phyloP scores from a whole-genome alignment of 805 yeast species.

The Lipomyces yamanashiensis region DNA sequence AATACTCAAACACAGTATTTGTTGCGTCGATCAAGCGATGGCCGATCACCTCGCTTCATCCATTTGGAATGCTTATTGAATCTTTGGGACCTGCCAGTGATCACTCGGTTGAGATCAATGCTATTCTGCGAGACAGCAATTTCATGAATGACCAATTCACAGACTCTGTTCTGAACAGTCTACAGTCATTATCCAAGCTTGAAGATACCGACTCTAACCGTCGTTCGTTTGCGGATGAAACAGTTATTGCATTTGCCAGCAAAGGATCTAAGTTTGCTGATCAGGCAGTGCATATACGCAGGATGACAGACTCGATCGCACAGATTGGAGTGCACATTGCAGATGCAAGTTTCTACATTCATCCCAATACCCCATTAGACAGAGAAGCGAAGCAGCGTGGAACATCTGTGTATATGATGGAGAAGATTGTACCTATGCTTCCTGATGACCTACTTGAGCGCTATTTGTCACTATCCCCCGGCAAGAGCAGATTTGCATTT shows the following conservation, averaged over 20 bases:
- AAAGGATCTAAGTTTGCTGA: conserved; percentile 62
- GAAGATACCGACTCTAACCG: conserved; percentile 47
- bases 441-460: conserved; percentile 67
- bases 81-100: conserved; percentile 83
- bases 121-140: conserved; percentile 74
- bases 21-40: conserved; percentile 97
- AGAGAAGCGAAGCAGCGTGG: conserved; percentile 90
- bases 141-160: conserved; percentile 50
- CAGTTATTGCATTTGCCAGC: conserved; percentile 66
- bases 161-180: conserved; percentile 46
- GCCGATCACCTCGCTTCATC: conserved; percentile 99
- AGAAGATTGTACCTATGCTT: conserved; percentile 66
- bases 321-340: conserved; percentile 86
- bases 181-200: conserved; percentile 6
- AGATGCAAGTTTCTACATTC: conserved; percentile 75
- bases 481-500: conserved; percentile 65
- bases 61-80: conserved; percentile 91
- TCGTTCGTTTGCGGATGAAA: conserved; percentile 59
- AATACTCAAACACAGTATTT: conserved; percentile 78
- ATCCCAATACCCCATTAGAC: conserved; percentile 77
- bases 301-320: conserved; percentile 60
- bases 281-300: conserved; percentile 80
- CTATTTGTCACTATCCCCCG: conserved; percentile 62
- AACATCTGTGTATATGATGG: conserved; percentile 85
- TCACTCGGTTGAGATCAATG: conserved; percentile 77